Evolutionary conservation across 2,329 filamentous ascomycete species (phyloP), one percentile per base, ranked within the genome.

Genomic region (Kalaharituber pfeilii): DNA sequence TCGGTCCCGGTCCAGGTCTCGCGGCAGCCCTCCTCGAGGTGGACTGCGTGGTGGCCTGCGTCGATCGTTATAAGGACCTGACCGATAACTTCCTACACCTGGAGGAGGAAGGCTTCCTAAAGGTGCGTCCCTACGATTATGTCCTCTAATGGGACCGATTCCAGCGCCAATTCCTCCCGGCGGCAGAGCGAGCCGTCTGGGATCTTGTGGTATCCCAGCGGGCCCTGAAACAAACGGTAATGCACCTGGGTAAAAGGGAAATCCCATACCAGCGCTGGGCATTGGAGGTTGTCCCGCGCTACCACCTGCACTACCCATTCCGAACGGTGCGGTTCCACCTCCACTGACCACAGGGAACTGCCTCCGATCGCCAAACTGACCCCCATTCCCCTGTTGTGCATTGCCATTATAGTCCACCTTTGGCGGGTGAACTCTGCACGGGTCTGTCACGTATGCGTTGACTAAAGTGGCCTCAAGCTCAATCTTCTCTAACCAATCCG

Each of bases 381-480:
- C 68, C 69, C 67, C 73, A 78, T 59, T 65, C 70, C 61, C 69
- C 71, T 47, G 42, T 22, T 47, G 55, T 69, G 69, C 54, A 65
- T 68, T 68, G 71, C 70, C 5, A 75, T 71, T 65, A 86, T 79
- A 42, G 74, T 69, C 52, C n/a, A 47, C 88, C 84, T 70, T 98
- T 87, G 18, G 88, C 91, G 55, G 89, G 79, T 9, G 88, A 93
- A 1, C 91, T 86, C 30, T 87, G 87, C 66, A 98, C 39, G 91
- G 91, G 65, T 98, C 91, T 45, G 94, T 75, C 28, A 95, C 87
- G 65, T 98, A 98, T 27, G 82, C 80, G 66, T 98, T 98, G 65
- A 98, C 84, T 15, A 96, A 79, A 55, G 84, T 73, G 74, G 94
- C 88, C 72, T 95, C 89, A 66, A 82, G 80, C 67, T 82, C 83